A percentile compares a stretch with the other conserved stretches of the same genome.
These are phyloP conservation scores for Parsonsia alboflavescens DNA, from an alignment of 257 asterid genomes.

Conservation along the genomic window DNA sequence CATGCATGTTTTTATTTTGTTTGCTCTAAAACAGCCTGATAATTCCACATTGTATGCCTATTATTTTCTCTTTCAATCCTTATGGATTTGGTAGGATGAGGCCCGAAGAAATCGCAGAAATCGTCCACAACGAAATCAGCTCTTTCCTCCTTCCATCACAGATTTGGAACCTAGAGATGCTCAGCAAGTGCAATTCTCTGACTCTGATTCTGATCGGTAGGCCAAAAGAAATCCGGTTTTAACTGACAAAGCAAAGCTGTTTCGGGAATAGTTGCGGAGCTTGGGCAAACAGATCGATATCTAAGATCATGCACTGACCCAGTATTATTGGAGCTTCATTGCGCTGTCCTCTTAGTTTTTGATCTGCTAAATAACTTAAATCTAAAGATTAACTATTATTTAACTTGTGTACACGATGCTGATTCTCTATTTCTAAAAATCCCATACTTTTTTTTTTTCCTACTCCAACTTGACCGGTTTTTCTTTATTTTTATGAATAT, in stretches of 20 bases:
- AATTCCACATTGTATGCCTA: neutral
- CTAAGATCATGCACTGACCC: neutral
- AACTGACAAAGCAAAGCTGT: neutral
- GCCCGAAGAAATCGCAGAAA: conserved; percentile 34
- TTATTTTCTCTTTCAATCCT: neutral
- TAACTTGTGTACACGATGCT: too few relatives aligned
- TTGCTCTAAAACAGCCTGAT: neutral
- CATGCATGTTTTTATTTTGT: neutral
- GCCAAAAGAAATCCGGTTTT: neutral
- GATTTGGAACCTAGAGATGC: conserved; percentile 66
- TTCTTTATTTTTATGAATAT: too few relatives aligned
- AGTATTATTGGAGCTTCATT: neutral
- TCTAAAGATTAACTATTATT: neutral
- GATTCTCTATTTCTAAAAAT: too few relatives aligned
- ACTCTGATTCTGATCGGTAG: conserved; percentile 59
- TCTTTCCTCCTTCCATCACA: conserved; percentile 68
- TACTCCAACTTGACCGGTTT: too few relatives aligned
- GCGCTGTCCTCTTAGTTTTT: neutral
- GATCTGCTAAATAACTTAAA: neutral
- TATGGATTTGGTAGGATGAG: conserved; percentile 32
- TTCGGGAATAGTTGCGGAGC: neutral
- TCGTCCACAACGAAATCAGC: conserved; percentile 37
- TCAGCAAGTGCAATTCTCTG: conserved; percentile 49
- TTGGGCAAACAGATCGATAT: neutral
- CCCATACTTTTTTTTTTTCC: neutral